Base-by-base conservation (phyloP, 768 basidiomycete species). In the Amanita phalloides region DNA sequence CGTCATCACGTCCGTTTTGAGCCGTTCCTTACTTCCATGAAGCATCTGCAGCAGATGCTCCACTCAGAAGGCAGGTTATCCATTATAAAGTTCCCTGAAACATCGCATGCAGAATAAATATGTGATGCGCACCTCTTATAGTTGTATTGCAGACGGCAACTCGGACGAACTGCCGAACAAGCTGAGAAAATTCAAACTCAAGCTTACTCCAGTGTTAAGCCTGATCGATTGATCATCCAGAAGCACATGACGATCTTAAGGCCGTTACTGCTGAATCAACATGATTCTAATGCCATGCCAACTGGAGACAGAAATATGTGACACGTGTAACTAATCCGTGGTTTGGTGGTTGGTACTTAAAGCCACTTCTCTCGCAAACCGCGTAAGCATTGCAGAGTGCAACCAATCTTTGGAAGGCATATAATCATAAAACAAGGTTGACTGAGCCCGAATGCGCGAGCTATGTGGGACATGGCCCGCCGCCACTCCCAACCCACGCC, bases 161-260 rank as follows among this genome's bases (percentile, higher is more conserved):
- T 39, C 38, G 38, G 38, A 39, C n/a, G 8, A n/a, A 39, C n/a
- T 20, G 38, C 38, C 38, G 38, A 39, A n/a, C 33, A 23, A 11
- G 45, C 33, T 17, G 33, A 25, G 17, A 20, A 20, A 33, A 32
- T n/a, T 32, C 21, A 36, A 17, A 17, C 30, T 47, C 20, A 36
- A 32, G 45, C 45, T 46, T n/a, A 46, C 45, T 38, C 6, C 26
- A 38, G 17, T 38, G 21, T 37, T 49, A 26, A 49, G 35, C 33
- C 38, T 36, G 36, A 36, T 33, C 23, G 35, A 20, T 28, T 25
- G 36, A 36, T 33, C 35, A 26, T 37, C 45, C 48, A 49, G 48
- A 49, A 49, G 35, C 48, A 49, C 10, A 36, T 49, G 48, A 21
- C 48, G 48, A 49, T 49, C 48, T 26, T 49, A 49, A 7, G 42